Percentiles rank a stretch among this genome's conserved stretches.
Conservation (phyloP, 352 stramenopile genomes). For the Nothophytophthora sp. region DNA sequence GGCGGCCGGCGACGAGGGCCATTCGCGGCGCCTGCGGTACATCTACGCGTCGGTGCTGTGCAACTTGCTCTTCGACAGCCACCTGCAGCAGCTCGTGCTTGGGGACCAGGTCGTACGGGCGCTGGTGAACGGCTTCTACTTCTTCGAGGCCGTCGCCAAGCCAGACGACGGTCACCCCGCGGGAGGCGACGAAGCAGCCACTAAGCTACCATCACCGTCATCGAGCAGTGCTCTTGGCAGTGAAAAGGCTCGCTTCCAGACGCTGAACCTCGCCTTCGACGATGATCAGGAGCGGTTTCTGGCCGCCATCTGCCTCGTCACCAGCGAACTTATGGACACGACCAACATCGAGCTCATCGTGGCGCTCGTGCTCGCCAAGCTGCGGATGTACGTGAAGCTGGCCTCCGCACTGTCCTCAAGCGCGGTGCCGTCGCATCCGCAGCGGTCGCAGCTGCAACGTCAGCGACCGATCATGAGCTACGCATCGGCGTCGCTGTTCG, state of each 20-base stretch:
- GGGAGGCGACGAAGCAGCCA: not conserved
- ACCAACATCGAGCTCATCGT: constrained; percentile 67
- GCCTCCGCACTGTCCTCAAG: not conserved
- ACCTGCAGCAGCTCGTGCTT: constrained; percentile 65
- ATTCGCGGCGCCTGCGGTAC: constrained; percentile 54
- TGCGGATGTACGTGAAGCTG: constrained; percentile 28
- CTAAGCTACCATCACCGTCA: not conserved
- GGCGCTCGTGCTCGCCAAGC: constrained; percentile 44
- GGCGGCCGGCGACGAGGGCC: constrained; percentile 35
- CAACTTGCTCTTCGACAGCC: constrained; percentile 71
- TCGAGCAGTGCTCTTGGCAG: not conserved
- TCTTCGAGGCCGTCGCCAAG: constrained; percentile 13
- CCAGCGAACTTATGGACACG: constrained; percentile 59
- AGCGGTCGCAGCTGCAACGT: constrained; percentile 26
- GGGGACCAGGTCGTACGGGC: constrained; percentile 53
- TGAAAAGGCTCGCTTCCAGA: constrained; percentile 28
- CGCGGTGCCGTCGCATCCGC: constrained; percentile 1
- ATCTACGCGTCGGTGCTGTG: constrained; percentile 62
- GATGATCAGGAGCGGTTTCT: constrained; percentile 75
- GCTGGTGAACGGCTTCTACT: constrained; percentile 59
- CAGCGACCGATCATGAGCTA: constrained; percentile 48
- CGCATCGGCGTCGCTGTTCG: constrained; percentile 48
- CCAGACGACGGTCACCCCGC: not conserved
- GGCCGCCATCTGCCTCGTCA: constrained; percentile 62
- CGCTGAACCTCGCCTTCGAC: constrained; percentile 47